Conservation (phyloP, 2,329 filamentous ascomycete species). For the Neopestalotiopsis sp. region DNA sequence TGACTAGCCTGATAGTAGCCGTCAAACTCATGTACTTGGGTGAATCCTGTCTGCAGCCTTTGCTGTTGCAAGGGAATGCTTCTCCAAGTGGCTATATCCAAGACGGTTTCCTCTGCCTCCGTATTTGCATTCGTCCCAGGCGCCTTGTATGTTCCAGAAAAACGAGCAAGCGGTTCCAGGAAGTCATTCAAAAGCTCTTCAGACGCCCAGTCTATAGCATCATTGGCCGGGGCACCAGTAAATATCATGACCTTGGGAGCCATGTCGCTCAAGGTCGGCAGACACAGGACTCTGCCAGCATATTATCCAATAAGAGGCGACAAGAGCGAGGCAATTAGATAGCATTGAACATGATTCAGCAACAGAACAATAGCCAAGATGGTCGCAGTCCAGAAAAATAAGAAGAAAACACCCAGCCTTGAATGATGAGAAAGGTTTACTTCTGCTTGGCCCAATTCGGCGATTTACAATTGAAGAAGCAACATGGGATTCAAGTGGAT, state of each 20-base stretch:
- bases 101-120: slow-evolving; percentile 22
- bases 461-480: not conserved
- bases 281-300: not conserved
- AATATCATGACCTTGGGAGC: slow-evolving; percentile 39
- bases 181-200: slow-evolving; percentile 55
- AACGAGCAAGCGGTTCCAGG: slow-evolving; percentile 44
- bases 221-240: slow-evolving; percentile 63
- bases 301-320: not conserved
- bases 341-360: not conserved
- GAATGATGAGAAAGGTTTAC: not conserved
- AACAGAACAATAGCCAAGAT: no score
- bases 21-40: slow-evolving; percentile 50
- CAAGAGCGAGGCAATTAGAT: not conserved
- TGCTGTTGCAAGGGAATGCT: slow-evolving; percentile 54
- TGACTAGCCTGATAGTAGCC: slow-evolving; percentile 37
- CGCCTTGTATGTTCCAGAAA: slow-evolving; percentile 37
- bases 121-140: slow-evolving; percentile 29
- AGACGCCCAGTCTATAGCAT: slow-evolving; percentile 60
- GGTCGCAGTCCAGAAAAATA: no score
- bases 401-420: no score
- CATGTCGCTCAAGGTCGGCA: slow-evolving; percentile 28
- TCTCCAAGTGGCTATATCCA: slow-evolving; percentile 54
- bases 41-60: slow-evolving; percentile 58
- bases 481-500: not conserved
- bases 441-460: not conserved